Evolutionary conservation across 2,329 filamentous ascomycete species (phyloP), one percentile per base, ranked within the genome.

Genomic region (Aspergillus fumigatus): DNA sequence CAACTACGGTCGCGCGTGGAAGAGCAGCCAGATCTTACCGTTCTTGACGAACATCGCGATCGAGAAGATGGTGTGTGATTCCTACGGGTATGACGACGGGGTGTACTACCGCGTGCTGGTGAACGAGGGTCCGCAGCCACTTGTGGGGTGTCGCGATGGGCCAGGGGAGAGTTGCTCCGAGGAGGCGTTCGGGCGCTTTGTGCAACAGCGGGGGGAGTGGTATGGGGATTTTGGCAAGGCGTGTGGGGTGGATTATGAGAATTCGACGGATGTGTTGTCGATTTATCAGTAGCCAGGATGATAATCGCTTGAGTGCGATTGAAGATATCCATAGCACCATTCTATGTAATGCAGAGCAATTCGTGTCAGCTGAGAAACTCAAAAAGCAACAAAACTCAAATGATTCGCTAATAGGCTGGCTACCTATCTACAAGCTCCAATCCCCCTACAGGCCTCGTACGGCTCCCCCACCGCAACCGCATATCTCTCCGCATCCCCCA

Each of bases 41-140:
- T 89, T 89, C 68, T 71, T 88, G 51, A 80, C 81, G 29, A 88
- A 89, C 67, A 76, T 89, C 25, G 86, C 84, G 0, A 79, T 89
- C 43, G 87, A 89, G 76, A 80, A 82, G 52, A 73, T 89, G 70
- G 78, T 84, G 54, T 89, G 87, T 69, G 77, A 79, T n/a, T 80
- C 80, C 63, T 80, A 80, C 57, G 82, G 84, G 6, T 85, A 78
- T 66, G 70, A 77, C 1, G 77, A 81, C 9, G 80, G 80, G 10
- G 79, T 83, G 2, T 83, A 79, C 61, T 79, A 80, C 64, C 71
- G 81, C 17, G 77, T 82, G 0, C 63, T 83, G 23, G 79, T 82
- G 11, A 83, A 83, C 65, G 72, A 76, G 56, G 77, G 73, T 51
- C 79, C 80, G 17, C 79, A 82, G 65, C 76, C 75, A 14, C 63